Conservation (phyloP, 2,329 filamentous ascomycete species). For the Penicillium griseofulvum region DNA sequence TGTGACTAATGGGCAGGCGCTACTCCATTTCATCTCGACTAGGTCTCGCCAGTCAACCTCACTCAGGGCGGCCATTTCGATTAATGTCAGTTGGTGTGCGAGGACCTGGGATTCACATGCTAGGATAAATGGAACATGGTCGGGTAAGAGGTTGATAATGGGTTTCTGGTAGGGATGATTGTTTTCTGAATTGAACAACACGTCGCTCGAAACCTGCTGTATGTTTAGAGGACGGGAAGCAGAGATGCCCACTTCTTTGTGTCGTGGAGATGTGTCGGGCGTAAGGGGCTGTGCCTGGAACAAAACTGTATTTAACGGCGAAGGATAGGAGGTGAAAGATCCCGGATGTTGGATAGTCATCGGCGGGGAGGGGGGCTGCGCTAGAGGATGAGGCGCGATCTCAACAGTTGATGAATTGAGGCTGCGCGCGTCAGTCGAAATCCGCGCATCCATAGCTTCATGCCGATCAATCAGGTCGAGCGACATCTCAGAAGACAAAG, state of each 20-base stretch:
- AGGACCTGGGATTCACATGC: conserved; percentile 60
- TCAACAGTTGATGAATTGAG: conserved; percentile 39
- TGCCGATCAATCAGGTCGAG: conserved; percentile 49
- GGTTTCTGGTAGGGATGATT: conserved; percentile 16
- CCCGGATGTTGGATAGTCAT: conserved; percentile 43
- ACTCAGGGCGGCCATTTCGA: conserved; percentile 64
- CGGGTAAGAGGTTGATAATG: conserved; percentile 17
- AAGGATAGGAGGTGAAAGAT: conserved; percentile 33
- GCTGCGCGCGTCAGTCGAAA: conserved; percentile 35
- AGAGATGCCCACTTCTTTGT: conserved; percentile 16
- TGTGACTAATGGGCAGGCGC: conserved; percentile 49
- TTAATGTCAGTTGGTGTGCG: conserved; percentile 62
- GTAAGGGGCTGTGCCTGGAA: conserved; percentile 41
- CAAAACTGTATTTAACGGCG: conserved; percentile 32
- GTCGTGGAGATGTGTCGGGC: conserved; percentile 43
- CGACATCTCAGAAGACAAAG: conserved; percentile 52
- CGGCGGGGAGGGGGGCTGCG: conserved; percentile 48
- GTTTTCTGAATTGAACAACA: conserved; percentile 34
- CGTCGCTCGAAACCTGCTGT: conserved; percentile 33
- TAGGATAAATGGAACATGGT: conserved; percentile 62
- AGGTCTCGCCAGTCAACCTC: conserved; percentile 67
- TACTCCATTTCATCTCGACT: conserved; percentile 63
- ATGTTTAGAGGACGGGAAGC: conserved; percentile 23
- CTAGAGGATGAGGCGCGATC: conserved; percentile 46
- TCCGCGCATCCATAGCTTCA: conserved; percentile 34